phyloP scores from a whole-genome alignment of 129 eudicot genomes.

The Daucus carota region DH1_v3.0 NC_030389.2:26755501-26756000 shows the following conservation, averaged over 20 bases:
- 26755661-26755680: not conserved
- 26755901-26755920: slow-evolving; percentile 69
- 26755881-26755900: slow-evolving; percentile 56
- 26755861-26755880: slow-evolving; percentile 97
- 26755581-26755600: not conserved
- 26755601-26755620: not conserved
- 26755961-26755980: slow-evolving; percentile 64
- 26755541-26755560: too few relatives aligned
- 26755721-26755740: not conserved
- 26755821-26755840: slow-evolving; percentile 88
- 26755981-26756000: slow-evolving; percentile 94
- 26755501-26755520: too few relatives aligned
- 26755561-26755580: too few relatives aligned
- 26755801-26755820: slow-evolving; percentile 8
- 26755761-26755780: not conserved
- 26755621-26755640: not conserved
- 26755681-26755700: not conserved
- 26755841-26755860: slow-evolving; percentile 87
- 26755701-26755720: not conserved
- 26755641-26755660: not conserved
- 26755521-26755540: too few relatives aligned
- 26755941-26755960: slow-evolving; percentile 75
- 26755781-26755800: not conserved
- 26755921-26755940: slow-evolving; percentile 95
- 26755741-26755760: not conserved